These are phyloP conservation scores for Pichia kudriavzevii DNA, from an alignment of 1,139 yeast genomes.

Conservation along the genomic window DNA sequence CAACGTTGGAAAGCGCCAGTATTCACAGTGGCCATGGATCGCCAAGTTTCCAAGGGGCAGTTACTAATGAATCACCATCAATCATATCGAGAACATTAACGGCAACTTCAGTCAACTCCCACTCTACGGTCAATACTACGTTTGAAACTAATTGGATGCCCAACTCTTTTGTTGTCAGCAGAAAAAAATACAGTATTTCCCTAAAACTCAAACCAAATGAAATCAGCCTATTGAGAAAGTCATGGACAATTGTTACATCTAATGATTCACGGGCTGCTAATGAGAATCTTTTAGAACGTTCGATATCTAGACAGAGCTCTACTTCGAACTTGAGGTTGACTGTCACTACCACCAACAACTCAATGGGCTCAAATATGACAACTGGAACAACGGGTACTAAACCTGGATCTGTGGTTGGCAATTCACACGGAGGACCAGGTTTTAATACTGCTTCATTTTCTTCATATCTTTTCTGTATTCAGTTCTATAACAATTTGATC, in stretches of 20 bases:
- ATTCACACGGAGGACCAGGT: neutral
- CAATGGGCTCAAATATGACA: neutral
- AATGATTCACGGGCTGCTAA: conserved; percentile 11
- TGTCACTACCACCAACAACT: conserved; percentile 1
- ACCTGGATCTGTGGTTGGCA: neutral
- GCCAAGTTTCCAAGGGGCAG: conserved; percentile 7
- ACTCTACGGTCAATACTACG: conserved; percentile 21
- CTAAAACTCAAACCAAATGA: conserved; percentile 31
- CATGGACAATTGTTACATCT: conserved; percentile 32
- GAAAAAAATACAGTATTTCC: conserved; percentile 23
- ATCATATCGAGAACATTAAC: conserved; percentile 20
- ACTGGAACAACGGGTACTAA: neutral
- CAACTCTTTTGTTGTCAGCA: conserved; percentile 23
- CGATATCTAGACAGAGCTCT: conserved; percentile 7
- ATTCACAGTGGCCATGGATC: no score
- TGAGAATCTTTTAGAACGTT: conserved; percentile 1
- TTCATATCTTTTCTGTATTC: conserved; percentile 33
- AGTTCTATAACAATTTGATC: conserved; percentile 30
- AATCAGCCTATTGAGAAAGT: conserved; percentile 31
- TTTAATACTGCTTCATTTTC: conserved; percentile 25
- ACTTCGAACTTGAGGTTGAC: conserved; percentile 5
- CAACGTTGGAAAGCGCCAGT: neutral
- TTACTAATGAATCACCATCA: conserved; percentile 16
- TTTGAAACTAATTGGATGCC: conserved; percentile 28
- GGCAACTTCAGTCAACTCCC: conserved; percentile 22